These are phyloP conservation scores for Diatrype stigma DNA, from an alignment of 2,329 filamentous ascomycete genomes.

Conservation along the genomic window DNA sequence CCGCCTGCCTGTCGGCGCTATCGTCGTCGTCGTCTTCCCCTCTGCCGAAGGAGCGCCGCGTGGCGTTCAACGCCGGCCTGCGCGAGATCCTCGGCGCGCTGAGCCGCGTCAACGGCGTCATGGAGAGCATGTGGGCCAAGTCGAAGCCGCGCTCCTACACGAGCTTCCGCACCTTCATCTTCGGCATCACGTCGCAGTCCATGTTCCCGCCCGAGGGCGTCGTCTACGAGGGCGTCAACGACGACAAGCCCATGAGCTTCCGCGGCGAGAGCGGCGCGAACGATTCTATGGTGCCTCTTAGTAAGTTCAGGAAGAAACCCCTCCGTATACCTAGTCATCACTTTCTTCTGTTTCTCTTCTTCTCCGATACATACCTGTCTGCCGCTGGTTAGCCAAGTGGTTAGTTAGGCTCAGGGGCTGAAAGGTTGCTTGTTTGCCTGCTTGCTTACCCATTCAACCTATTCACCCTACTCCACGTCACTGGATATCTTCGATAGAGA, in stretches of 20 bases:
- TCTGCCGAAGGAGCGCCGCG: constrained; percentile 29
- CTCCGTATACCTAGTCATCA: not conserved
- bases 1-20: constrained; percentile 53
- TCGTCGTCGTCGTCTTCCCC: constrained; percentile 17
- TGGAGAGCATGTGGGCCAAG: constrained; percentile 91
- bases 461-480: too few relatives aligned
- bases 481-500: too few relatives aligned
- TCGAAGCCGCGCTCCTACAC: constrained; percentile 81
- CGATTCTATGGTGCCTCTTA: constrained; percentile 87
- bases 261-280: constrained; percentile 92
- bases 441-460: too few relatives aligned
- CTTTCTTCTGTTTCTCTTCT: not conserved
- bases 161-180: constrained; percentile 93
- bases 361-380: not conserved
- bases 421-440: too few relatives aligned
- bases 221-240: constrained; percentile 78
- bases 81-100: constrained; percentile 58
- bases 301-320: constrained; percentile 27
- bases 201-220: constrained; percentile 89
- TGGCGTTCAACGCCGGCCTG: constrained; percentile 61
- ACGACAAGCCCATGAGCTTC: constrained; percentile 69
- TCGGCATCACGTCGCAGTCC: constrained; percentile 86
- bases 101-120: constrained; percentile 68
- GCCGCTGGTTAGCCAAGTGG: too few relatives aligned
- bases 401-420: too few relatives aligned